Evolutionary conservation across 2,329 filamentous ascomycete genomes (phyloP).

Genomic region (Hypomyces perniciosus): DNA sequence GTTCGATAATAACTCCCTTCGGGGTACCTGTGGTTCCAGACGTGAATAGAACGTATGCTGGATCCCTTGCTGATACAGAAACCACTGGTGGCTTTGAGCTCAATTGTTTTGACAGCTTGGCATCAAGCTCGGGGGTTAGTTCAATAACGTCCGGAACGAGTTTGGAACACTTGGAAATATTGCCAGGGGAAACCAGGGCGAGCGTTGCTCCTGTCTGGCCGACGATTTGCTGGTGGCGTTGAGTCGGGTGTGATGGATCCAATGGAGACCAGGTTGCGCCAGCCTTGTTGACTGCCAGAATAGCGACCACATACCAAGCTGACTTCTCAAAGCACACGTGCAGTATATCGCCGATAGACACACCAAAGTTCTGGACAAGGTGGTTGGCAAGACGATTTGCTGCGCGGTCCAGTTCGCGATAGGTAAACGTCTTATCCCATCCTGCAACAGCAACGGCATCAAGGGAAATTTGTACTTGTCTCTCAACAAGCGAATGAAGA

Average conservation of each 20-base stretch:
- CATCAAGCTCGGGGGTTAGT: not conserved
- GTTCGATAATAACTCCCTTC: constrained; percentile 7
- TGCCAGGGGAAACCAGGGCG: not conserved
- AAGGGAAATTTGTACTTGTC: not conserved
- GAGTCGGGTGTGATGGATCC: constrained; percentile 2
- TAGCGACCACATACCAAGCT: constrained; percentile 3
- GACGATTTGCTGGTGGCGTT: constrained; percentile 7
- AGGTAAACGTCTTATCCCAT: constrained; percentile 5
- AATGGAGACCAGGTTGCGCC: constrained; percentile 6
- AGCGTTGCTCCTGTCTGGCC: not conserved
- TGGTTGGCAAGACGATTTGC: constrained; percentile 1
- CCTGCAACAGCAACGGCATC: not conserved
- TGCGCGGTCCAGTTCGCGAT: not conserved
- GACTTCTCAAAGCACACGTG: constrained; percentile 11
- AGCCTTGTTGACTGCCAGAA: constrained; percentile 10
- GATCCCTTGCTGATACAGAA: not conserved
- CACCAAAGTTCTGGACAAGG: not conserved
- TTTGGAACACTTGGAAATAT: not conserved
- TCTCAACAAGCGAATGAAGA: not conserved
- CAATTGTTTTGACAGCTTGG: not conserved
- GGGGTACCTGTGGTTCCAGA: constrained; percentile 9
- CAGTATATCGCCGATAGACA: not conserved
- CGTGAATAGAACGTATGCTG: constrained; percentile 8
- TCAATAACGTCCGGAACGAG: not conserved
- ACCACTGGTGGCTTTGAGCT: not conserved